Conservation (phyloP, 1,284 basidiomycete genomes). For the Fomitopsis betulina region DNA sequence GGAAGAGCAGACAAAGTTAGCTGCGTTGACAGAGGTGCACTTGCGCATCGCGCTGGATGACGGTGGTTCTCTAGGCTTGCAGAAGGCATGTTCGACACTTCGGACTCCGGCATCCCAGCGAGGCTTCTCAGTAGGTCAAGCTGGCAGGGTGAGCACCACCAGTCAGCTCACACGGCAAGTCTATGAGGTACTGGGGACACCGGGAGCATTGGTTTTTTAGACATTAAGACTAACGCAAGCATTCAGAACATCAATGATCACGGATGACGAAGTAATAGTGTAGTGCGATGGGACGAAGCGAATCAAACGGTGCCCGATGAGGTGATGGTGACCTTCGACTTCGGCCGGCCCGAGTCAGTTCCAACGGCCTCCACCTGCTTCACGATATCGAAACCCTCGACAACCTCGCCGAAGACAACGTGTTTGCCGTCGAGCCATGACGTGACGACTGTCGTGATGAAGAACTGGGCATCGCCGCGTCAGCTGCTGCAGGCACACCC, state of each 20-base stretch:
- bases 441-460: constrained; percentile 82
- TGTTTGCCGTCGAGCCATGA: constrained; percentile 79
- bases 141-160: neutral
- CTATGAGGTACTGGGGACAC: neutral
- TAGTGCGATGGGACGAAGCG: neutral
- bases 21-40: neutral
- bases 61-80: neutral
- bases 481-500: neutral
- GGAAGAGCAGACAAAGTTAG: neutral
- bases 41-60: neutral
- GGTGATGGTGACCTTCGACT: constrained; percentile 54
- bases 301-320: constrained; percentile 45
- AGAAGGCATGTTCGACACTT: neutral
- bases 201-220: neutral
- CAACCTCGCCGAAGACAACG: constrained; percentile 83
- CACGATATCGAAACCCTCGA: constrained; percentile 76
- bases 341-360: constrained; percentile 48
- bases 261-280: neutral
- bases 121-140: neutral
- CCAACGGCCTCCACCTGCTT: constrained; percentile 70
- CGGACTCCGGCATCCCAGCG: neutral
- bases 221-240: neutral
- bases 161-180: neutral
- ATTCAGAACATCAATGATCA: neutral
- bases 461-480: constrained; percentile 48